Base-by-base conservation (phyloP, 2,329 filamentous ascomycete genomes). In the Neonectria sp. region DNA sequence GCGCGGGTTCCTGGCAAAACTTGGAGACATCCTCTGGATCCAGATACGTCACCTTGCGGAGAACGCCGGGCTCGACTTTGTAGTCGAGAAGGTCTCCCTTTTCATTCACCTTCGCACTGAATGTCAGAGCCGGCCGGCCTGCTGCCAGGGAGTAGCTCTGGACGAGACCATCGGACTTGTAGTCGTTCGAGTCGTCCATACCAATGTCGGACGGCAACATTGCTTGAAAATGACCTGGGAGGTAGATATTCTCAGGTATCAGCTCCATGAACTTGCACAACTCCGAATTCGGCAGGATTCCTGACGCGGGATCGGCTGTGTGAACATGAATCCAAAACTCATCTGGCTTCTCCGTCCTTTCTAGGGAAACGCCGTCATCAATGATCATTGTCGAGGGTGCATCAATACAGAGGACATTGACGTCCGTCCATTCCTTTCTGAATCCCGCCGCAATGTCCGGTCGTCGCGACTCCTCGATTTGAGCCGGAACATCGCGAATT, bases 251-350 rank as follows among this genome's bases (percentile, higher is more conserved):
- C 72, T 89, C 82, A 2, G 86, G 84, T 35, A 90, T 84, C 68
- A 89, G 83, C 65, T 90, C 86, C 52, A 93, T 90, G 74, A 89
- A 88, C 67, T 87, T 83, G 37, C 88, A 86, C 8, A 93, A 79
- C 9, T 84, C 81, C 43, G 90, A 89, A 25, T 88, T 83, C 21
- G 89, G 88, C 24, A 82, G 74, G 69, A 96, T 89, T 65, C 89
- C 88, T 6, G 93, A 93, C 3, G 92, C 91, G 9, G 93, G 93
- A 75, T 96, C 94, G 15, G 94, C 93, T 48, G 93, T 87, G 77
- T 96, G 93, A 35, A 94, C 81, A 75, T 95, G 93, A 33, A 95
- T 83, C 93, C 93, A 96, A 74, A 88, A 89, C 71, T 92, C 85
- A 57, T 84, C 77, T 24, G 84, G 68, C 21, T 79, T 82, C 4